Base-by-base conservation (phyloP, 495 filamentous ascomycete species). In the Acidiella bohemica region DNA sequence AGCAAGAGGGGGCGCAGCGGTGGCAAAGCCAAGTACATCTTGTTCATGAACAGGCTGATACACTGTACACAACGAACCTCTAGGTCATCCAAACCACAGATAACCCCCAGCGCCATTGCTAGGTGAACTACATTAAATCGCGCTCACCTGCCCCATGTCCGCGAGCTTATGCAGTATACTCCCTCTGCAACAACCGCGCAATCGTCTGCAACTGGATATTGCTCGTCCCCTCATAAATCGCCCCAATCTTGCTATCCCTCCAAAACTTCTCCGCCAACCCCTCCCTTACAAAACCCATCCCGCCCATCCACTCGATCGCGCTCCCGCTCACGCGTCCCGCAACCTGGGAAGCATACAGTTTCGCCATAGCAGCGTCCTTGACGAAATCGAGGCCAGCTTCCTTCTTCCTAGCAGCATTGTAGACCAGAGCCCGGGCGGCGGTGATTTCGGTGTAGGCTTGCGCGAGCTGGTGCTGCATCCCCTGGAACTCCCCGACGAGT, bases 281-380 rank as follows among this genome's bases (percentile, higher is more conserved):
- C 59, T 99, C 90, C 28, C 90, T 68, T 26, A 96, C 90, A 52
- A 99, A 99, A 6, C 75, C 76, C 90, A 94, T 95, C 36, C 90
- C 90, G 24, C 90, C 90, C 88, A 95, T 95, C 90, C 92, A 96
- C 64, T 96, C 90, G 13, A 99, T 74, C 2, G 87, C 90, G 9
- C 76, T 73, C 8, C 86, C 78, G 36, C 81, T 80, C 16, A 96
- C 88, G 36, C 75, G 74, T 12, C 83, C 83, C 0, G 90, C 90
- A 13, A 99, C 86, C 66, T 96, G 92, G 10, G 80, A 86, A 3
- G 90, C 77, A 58, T 78, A 95, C 20, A 99, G 70, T 68, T 99
- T 99, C 32, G 90, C 90, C 90, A 99, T 99, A 36, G 90, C 92
- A 5, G 90, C 92, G 53, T 99, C 88, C 50, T 68, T 70, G 36